These are phyloP conservation scores for Gossypium arboreum DNA, from an alignment of 345 rosid genomes.

Conservation along the genomic window DNA sequence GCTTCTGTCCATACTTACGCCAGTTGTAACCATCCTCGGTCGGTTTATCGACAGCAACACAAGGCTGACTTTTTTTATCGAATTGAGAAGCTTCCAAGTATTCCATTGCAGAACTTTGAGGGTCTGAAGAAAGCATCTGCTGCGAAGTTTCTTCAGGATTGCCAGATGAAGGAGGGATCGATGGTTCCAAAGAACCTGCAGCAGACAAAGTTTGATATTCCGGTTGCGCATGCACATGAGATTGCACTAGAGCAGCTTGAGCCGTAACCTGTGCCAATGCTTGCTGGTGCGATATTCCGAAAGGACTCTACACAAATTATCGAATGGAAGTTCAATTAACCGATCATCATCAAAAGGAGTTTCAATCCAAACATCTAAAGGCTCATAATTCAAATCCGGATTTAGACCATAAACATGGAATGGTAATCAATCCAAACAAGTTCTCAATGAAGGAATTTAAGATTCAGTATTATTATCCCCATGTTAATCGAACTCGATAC, in stretches of 20 bases:
- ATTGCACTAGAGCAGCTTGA: slow-evolving; percentile 53
- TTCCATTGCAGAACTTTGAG: slow-evolving; percentile 35
- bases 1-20: slow-evolving; percentile 99
- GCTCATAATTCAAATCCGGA: not conserved
- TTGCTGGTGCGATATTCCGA: slow-evolving; percentile 79
- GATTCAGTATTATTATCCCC: not conserved
- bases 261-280: slow-evolving; percentile 80
- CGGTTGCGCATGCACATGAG: slow-evolving; percentile 38
- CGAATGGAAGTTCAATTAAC: slow-evolving; percentile 19
- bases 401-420: not conserved
- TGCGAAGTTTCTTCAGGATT: slow-evolving; percentile 36
- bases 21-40: slow-evolving; percentile 93
- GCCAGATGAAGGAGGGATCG: slow-evolving; percentile 29
- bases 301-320: slow-evolving; percentile 56
- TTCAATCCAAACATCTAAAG: not conserved
- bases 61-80: slow-evolving; percentile 48
- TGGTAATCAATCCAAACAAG: not conserved
- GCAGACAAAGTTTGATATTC: slow-evolving; percentile 31
- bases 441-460: not conserved
- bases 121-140: slow-evolving; percentile 37
- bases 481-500: not conserved
- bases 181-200: slow-evolving; percentile 25
- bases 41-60: slow-evolving; percentile 64
- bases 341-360: not conserved
- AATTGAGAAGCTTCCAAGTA: slow-evolving; percentile 47